These are phyloP conservation scores for Carex parvula DNA, from an alignment of 176 grass and related monocot species.

Conservation along the genomic window DNA sequence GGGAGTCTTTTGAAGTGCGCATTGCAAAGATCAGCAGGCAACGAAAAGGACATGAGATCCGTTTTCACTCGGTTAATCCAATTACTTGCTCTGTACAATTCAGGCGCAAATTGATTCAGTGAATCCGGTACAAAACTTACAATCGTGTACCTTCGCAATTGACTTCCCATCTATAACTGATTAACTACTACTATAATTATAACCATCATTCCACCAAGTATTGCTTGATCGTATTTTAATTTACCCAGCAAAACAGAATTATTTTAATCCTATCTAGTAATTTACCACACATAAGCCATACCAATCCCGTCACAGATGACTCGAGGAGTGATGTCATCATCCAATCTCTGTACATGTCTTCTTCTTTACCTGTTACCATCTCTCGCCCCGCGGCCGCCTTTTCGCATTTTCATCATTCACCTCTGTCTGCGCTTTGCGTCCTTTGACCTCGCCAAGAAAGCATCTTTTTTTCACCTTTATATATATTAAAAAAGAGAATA, in stretches of 20 bases:
- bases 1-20: background rate
- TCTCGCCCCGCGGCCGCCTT: background rate
- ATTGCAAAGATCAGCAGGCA: background rate
- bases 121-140: background rate
- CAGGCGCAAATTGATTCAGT: background rate
- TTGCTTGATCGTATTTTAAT: background rate
- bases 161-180: background rate
- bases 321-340: background rate
- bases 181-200: background rate
- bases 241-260: background rate
- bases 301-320: background rate
- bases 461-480: background rate
- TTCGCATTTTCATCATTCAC: background rate
- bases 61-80: background rate
- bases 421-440: background rate
- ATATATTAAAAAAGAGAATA: background rate
- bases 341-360: background rate
- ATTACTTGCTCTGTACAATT: background rate
- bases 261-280: background rate
- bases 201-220: background rate
- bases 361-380: constrained; percentile 7
- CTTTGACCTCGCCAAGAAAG: constrained; percentile 16
- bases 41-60: background rate
- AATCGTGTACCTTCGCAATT: background rate
- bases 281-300: background rate